Evolutionary conservation across 2,329 filamentous ascomycete genomes (phyloP).

Genomic region (Aspergillus novofumigatus): DNA sequence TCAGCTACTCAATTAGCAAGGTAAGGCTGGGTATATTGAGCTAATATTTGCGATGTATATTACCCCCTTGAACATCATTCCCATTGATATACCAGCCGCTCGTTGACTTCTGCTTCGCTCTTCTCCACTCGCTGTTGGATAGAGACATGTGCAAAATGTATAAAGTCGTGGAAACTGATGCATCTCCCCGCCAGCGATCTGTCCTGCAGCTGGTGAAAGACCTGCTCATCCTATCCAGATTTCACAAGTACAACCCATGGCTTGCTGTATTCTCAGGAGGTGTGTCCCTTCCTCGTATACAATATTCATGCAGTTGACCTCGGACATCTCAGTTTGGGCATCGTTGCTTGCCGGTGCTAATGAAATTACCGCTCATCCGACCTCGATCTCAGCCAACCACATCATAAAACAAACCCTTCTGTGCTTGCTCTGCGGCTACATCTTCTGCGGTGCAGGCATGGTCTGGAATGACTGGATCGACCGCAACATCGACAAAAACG

Average conservation of each 20-base stretch:
- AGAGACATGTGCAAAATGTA: neutral
- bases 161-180: neutral
- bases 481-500: constrained; percentile 24
- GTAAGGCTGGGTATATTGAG: neutral
- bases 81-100: neutral
- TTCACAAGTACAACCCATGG: constrained; percentile 4
- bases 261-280: constrained; percentile 5
- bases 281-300: neutral
- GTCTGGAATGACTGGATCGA: constrained; percentile 31
- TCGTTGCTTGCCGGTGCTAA: constrained; percentile 2
- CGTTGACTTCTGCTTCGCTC: neutral
- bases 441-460: constrained; percentile 28
- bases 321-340: neutral
- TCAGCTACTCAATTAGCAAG: neutral
- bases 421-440: constrained; percentile 18
- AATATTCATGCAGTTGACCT: too few relatives aligned
- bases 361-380: neutral
- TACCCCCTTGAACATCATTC: neutral
- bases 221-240: constrained; percentile 4
- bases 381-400: neutral
- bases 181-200: neutral
- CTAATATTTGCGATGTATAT: neutral
- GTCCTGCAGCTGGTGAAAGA: neutral
- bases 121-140: too few relatives aligned
- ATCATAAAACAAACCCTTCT: constrained; percentile 20